Base-by-base conservation (phyloP, 1,284 basidiomycete genomes). In the Melampsora americana region DNA sequence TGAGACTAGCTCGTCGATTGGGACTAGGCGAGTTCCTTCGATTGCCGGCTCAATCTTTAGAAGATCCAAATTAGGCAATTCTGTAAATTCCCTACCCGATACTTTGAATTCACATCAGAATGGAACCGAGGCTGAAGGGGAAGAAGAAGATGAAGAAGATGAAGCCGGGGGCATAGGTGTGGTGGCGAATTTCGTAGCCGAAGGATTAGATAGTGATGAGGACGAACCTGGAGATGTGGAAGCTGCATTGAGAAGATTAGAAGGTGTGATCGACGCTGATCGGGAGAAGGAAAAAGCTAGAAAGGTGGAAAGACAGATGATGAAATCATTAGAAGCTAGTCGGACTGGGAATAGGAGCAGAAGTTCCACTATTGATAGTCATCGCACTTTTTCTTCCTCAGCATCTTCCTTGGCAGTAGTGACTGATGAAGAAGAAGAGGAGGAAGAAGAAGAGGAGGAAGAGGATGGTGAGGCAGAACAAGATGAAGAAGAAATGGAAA, bases 271-370 rank as follows among this genome's bases (percentile, higher is more conserved):
- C 77, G 91, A 90, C 81, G 87, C 86, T 0, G 85, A 88, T 78
- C 86, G 88, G 79, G 87, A 89, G 80, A 84, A 86, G 78, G 88
- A 89, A 79, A 92, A 90, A 81, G 87, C 87, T 60, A 85, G 85
- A 69, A 92, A 91, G 81, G 91, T 93, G 4, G 89, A 92, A 81
- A 87, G 87, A 11, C 92, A 91, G 90, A 88, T 94, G 75, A 86
- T 70, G 30, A 77, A 77, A 42, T 77, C 75, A 18, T 28, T 56
- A 32, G 53, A 75, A 56, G 72, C 65, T 56, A 66, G 50, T 61
- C 30, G 72, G 35, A 35, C 35, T 9, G 35, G 35, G 5, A 35
- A 35, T 35, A 61, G 72, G 30, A 75, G 64, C 23, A 30, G 72
- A 48, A 20, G 48, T 2, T 75, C 56, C 30, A 66, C 72, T 67